Conservation (phyloP, 2,329 filamentous ascomycete species). For the Kalaharituber pfeilii region DNA sequence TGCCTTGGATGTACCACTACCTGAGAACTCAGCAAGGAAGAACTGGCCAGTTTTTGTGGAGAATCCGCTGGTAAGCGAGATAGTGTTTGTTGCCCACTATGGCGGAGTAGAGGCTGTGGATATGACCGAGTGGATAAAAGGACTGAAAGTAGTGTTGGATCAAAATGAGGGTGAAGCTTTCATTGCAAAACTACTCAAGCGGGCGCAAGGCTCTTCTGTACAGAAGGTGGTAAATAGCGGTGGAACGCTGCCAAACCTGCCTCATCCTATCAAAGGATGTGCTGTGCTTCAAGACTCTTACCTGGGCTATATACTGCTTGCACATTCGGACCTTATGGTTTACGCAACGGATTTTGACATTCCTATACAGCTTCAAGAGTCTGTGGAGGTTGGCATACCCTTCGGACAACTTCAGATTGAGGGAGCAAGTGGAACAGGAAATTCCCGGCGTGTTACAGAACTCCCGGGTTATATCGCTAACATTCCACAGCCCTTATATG, state of each 20-base stretch:
- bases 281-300: slow-evolving; percentile 21
- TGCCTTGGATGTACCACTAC: slow-evolving; percentile 10
- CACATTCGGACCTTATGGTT: slow-evolving; percentile 13
- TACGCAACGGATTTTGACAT: slow-evolving; percentile 14
- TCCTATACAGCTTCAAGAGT: background rate
- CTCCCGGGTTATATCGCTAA: background rate
- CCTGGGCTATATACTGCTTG: slow-evolving; percentile 21
- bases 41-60: slow-evolving; percentile 19
- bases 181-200: slow-evolving; percentile 10
- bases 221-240: slow-evolving; percentile 9
- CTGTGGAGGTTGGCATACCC: background rate
- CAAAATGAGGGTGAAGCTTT: slow-evolving; percentile 14
- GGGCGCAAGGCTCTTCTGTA: slow-evolving; percentile 9
- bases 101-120: slow-evolving; percentile 19
- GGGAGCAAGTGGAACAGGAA: background rate
- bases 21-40: slow-evolving; percentile 7
- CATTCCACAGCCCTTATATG: background rate
- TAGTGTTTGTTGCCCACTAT: slow-evolving; percentile 19
- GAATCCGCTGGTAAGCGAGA: slow-evolving; percentile 17
- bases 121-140: slow-evolving; percentile 18
- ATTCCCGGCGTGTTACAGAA: background rate
- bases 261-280: slow-evolving; percentile 16
- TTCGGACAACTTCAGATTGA: background rate
- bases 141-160: slow-evolving; percentile 9
- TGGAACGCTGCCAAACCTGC: background rate